Base-by-base conservation (phyloP, 2,329 filamentous ascomycete species). In the Biscogniauxia marginata region DNA sequence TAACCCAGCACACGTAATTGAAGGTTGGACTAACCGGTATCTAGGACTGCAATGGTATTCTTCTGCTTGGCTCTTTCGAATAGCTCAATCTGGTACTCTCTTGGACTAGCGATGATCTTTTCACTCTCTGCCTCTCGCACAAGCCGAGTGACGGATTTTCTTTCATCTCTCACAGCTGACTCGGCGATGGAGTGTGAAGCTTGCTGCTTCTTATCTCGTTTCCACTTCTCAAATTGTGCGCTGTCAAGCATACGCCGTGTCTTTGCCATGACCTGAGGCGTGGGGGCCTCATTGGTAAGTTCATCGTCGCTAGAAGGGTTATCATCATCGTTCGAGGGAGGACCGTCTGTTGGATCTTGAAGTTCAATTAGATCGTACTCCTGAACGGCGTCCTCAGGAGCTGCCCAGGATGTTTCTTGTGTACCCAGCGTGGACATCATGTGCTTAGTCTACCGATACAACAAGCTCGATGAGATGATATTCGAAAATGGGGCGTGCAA, bases 41-140 rank as follows among this genome's bases (percentile, higher is more conserved):
- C 92, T 1, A 98, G 81, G 1, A 99, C 95, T 0, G 95, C 93
- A 63, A 99, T 96, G 7, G 88, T 89, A 68, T 99, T 99, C 63
- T 87, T 83, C 51, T 82, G 69, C 68, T 95, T 96, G 3, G 95
- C 93, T 61, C 84, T 84, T 71, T 97, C 91, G 67, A 95, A 98
- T 0, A 99, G 81, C 69, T 98, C 93, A 11, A 90, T 77, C 71
- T 99, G 95, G 67, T 98, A 99, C 66, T 96, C 91, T 49, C 93
- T 83, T 0, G 93, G 91, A 52, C 86, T 88, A 9, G 85, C 82
- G 57, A 95, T 92, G 52, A 91, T 90, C 34, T 74, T 77, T 20
- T 73, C 71, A 49, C 70, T 73, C 39, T 76, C 74, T 49, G 69
- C 72, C 11, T 74, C 68, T 44, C 63, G 67, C 11, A 76, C 63